These are phyloP conservation scores for Mycena indigotica DNA, from an alignment of 768 basidiomycete genomes.

Conservation along the genomic window DNA sequence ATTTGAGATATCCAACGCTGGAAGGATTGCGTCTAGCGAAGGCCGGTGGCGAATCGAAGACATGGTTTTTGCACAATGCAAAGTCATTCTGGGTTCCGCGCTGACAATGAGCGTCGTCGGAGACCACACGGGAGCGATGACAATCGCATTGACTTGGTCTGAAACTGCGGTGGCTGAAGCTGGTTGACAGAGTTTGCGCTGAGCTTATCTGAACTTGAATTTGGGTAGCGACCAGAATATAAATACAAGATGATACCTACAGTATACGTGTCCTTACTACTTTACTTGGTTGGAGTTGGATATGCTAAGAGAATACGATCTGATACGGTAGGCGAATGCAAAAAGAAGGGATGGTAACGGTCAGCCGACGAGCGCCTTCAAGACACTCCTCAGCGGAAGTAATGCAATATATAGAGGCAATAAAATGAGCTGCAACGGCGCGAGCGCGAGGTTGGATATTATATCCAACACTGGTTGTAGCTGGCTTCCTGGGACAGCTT, in stretches of 20 bases:
- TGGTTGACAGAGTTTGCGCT: no score
- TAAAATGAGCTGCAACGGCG: not conserved
- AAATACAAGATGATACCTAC: no score
- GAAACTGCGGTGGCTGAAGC: slow-evolving; percentile 12
- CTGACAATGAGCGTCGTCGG: slow-evolving; percentile 32
- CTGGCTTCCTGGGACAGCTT: not conserved
- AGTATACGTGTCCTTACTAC: no score
- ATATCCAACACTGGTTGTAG: not conserved
- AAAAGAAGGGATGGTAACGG: no score
- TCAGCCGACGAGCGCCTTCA: not conserved
- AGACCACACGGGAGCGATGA: slow-evolving; percentile 28
- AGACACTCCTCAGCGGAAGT: not conserved
- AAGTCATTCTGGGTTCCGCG: slow-evolving; percentile 31
- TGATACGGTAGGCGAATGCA: no score
- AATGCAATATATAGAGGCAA: not conserved
- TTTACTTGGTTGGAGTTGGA: no score
- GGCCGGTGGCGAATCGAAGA: slow-evolving; percentile 25
- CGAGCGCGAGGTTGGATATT: not conserved
- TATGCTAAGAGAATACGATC: no score
- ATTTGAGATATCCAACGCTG: slow-evolving; percentile 42
- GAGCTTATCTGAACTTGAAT: no score
- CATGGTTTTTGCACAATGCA: slow-evolving; percentile 33
- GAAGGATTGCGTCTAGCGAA: slow-evolving; percentile 24
- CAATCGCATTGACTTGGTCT: slow-evolving; percentile 32
- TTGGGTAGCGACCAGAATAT: no score